Evolutionary conservation across 805 yeast genomes (phyloP).

Genomic region (Candida succiphila): DNA sequence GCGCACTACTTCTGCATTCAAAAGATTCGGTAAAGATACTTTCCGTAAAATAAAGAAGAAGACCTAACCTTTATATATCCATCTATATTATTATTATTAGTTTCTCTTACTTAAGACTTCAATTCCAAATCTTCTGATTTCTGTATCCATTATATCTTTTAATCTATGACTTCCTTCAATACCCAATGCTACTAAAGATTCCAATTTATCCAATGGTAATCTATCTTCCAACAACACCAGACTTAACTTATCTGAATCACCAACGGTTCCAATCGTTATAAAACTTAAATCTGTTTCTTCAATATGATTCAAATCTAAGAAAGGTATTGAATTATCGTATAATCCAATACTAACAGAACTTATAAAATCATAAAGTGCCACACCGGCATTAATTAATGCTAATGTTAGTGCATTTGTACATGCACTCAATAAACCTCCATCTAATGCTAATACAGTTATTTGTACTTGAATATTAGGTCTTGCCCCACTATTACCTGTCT

Average conservation of each 20-base stretch:
- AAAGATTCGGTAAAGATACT: conserved; percentile 15
- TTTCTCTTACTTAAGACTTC: conserved; percentile 21
- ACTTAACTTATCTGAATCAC: conserved; percentile 71
- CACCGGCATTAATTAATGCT: conserved; percentile 91
- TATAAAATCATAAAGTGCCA: conserved; percentile 86
- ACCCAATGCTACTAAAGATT: conserved; percentile 67
- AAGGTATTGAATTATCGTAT: conserved; percentile 62
- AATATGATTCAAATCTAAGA: conserved; percentile 70
- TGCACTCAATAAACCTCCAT: conserved; percentile 78
- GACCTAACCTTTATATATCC: too few species aligned
- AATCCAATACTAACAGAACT: conserved; percentile 74
- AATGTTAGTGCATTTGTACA: conserved; percentile 80
- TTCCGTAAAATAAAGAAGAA: conserved; percentile 10
- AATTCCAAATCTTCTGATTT: conserved; percentile 69
- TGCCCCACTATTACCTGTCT: conserved; percentile 74
- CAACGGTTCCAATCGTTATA: conserved; percentile 77
- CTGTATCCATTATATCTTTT: conserved; percentile 77
- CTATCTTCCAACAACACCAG: conserved; percentile 72
- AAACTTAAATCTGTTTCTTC: conserved; percentile 81
- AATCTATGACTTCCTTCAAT: conserved; percentile 80
- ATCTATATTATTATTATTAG: conserved; percentile 1
- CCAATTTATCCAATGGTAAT: conserved; percentile 74
- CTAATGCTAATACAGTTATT: conserved; percentile 75
- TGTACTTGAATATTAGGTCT: conserved; percentile 71
- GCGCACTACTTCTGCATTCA: conserved; percentile 15